Percentiles rank a stretch among this genome's conserved stretches.
These are phyloP conservation scores for Fusarium chaquense DNA, from an alignment of 2,329 filamentous ascomycete genomes.

Conservation along the genomic window DNA sequence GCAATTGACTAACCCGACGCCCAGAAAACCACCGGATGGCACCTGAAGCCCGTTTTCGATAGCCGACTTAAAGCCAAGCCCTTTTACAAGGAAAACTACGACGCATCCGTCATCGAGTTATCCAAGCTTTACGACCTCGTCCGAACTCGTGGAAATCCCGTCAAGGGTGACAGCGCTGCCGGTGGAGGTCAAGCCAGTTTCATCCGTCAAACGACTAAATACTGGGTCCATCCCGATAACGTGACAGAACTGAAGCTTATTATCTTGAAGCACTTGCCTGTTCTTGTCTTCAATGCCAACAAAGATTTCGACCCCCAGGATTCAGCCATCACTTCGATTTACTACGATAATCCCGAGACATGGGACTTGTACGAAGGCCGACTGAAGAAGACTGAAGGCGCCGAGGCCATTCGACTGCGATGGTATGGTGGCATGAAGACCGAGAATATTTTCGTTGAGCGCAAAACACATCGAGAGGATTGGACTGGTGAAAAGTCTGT, in stretches of 20 bases:
- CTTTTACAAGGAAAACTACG: conserved; percentile 99
- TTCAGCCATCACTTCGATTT: conserved; percentile 96
- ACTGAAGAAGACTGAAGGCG: conserved; percentile 96
- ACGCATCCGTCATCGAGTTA: conserved; percentile 92
- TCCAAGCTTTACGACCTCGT: conserved; percentile 96
- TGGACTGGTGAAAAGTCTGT: conserved; percentile 99
- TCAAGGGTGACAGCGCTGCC: conserved; percentile 90
- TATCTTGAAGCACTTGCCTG: conserved; percentile 95
- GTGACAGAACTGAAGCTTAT: conserved; percentile 98
- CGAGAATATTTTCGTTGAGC: conserved; percentile 95
- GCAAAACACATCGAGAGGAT: conserved; percentile 98
- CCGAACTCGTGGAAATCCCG: conserved; percentile 89
- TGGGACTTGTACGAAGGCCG: conserved; percentile 96
- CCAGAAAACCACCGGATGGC: conserved; percentile 94
- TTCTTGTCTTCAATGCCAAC: conserved; percentile 95
- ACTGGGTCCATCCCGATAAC: conserved; percentile 99
- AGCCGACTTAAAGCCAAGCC: conserved; percentile 94
- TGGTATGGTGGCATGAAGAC: conserved; percentile 98
- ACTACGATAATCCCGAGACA: conserved; percentile 93
- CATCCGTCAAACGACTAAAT: conserved; percentile 96
- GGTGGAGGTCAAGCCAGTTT: conserved; percentile 96
- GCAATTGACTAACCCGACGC: conserved; percentile 37
- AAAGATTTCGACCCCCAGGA: conserved; percentile 95
- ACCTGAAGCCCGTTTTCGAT: conserved; percentile 95
- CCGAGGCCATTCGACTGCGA: conserved; percentile 92